Base-by-base conservation (phyloP, 2,329 filamentous ascomycete species). In the Penicillium sp. region DNA sequence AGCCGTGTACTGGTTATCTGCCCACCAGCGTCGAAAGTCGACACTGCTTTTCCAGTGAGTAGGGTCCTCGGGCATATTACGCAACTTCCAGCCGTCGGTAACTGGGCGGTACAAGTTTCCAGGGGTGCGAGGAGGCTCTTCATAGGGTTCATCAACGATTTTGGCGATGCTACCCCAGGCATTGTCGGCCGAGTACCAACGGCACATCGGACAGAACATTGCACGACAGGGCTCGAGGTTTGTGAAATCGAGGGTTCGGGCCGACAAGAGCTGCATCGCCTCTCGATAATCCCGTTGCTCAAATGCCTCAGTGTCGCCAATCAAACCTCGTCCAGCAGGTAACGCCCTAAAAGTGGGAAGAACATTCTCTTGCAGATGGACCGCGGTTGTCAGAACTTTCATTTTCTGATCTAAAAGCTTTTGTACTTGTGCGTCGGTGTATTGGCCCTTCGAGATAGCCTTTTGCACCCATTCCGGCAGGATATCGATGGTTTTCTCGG, bases 161-260 rank as follows among this genome's bases (percentile, higher is more conserved):
- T 46, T 57, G 37, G 75, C 69, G 54, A 83, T 73, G 23, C 75
- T 76, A 7, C 69, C 67, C 60, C 69, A 79, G 27, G 75, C 60
- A 3, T 78, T 74, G 37, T 81, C 77, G n/a, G 54, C 46, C 5
- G 56, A 51, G 12, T 37, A 40, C n/a, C 47, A 29, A 12, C 50
- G 46, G 34, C 61, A 61, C 7, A 40, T 42, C 17, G 51, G 46
- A 29, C 65, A 68, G 17, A 18, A 29, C 10, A 43, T 33, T 15
- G 36, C 2, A 9, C 49, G 42, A 18, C 55, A 57, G n/a, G 36
- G 27, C 5, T 42, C n/a, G 9, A 29, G 23, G 13, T 20, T 27
- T 29, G 39, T 29, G 39, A 18, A 42, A 13, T 29, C 20, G n/a
- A 4, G n/a, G 4, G 39, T 29, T n/a, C 10, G 12, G n/a, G 39